Evolutionary conservation across 208 protist species (phyloP), one percentile per base, ranked within the genome.

Genomic region (Acanthamoeba healyi): DNA sequence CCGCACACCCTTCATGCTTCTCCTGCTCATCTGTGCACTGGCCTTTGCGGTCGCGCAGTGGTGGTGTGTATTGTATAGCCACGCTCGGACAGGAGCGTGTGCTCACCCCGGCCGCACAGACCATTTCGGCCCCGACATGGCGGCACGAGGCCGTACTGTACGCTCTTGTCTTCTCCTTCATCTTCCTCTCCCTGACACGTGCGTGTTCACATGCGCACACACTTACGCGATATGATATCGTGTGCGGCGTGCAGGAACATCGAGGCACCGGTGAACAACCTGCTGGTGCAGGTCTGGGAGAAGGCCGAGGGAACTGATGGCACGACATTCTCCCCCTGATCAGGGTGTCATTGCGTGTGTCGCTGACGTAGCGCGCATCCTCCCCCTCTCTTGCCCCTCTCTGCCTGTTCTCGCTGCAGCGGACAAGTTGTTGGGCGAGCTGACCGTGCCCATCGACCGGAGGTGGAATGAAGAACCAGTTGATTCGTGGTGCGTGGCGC

Each of bases 101-200:
- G 38, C 34, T 26, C 19, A 82, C 72, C 19, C 72, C 72, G 5
- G 40, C 72, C 26, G 2, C 34, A 4, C 34, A 82, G 26, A 82
- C 5, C 26, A 26, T 51, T 29, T 34, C 34, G 2, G 38, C 72
- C 2, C 72, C 72, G 22, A 32, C 42, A 14, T 82, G 72, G 72
- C 34, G 42, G 38, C 72, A 82, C 42, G 72, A 82, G 51, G 42
- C 72, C 72, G 72, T 82, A 6, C n/a, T 82, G 72, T 82, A 82
- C 72, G 29, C 65, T 9, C 17, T 38, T 51, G 9, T 51, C 72
- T 6, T 34, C n/a, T 82, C 10, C 40, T 51, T 5, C 7, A 26
- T 40, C 17, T 22, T 3, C 67, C 34, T n/a, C 61, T 5, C 61
- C 29, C 5, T 26, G 10, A 36, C 22, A 12, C 54, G 54, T 61